Evolutionary conservation across 768 basidiomycete species (phyloP), one percentile per base, ranked within the genome.

Genomic region (Pleurotus ostreatus): DNA sequence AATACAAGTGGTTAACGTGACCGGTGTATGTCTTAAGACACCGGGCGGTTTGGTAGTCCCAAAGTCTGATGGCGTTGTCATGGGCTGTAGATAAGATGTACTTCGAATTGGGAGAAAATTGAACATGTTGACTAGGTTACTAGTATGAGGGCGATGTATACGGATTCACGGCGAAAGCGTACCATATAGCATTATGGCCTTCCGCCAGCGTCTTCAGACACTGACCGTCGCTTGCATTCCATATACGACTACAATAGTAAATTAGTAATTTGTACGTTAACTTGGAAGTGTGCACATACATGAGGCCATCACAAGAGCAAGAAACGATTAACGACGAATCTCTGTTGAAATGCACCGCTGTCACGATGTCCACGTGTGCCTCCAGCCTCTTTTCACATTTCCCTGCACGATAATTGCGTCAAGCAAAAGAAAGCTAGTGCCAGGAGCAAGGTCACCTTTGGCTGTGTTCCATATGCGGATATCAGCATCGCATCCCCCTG

Each of bases 161-260:
- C 11, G 30, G 9, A 2, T 34, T 11, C 26, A 40, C 40, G 46
- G 8, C 7, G 15, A 49, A 47, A 16, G 5, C 15, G 13, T 65
- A 92, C 89, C 84, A 94, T 60, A 93, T 80, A 1, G 94, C 89
- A 45, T 90, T 84, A 49, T 89, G 85, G 15, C 91, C 92, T 71
- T 97, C 94, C 8, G 92, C 90, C 22, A 99, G 80, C 0, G 96
- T 98, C 71, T 97, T 98, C 25, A 99, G 80, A 70, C 96, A 99
- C 65, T 98, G 94, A 0, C 94, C 95, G 16, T 90, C 87, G 16
- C 84, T 81, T 0, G 91, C 88, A 61, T 94, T 92, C 96, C 96
- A 99, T 68, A 99, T 89, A 25, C 96, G 95, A 64, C 96, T 98
- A 64, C 5, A 18, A 40, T 44, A 13, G 2, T 56, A 49, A 26